phyloP scores from a whole-genome alignment of 2,329 filamentous ascomycete genomes.

The Rachicladosporium sp. region DNA sequence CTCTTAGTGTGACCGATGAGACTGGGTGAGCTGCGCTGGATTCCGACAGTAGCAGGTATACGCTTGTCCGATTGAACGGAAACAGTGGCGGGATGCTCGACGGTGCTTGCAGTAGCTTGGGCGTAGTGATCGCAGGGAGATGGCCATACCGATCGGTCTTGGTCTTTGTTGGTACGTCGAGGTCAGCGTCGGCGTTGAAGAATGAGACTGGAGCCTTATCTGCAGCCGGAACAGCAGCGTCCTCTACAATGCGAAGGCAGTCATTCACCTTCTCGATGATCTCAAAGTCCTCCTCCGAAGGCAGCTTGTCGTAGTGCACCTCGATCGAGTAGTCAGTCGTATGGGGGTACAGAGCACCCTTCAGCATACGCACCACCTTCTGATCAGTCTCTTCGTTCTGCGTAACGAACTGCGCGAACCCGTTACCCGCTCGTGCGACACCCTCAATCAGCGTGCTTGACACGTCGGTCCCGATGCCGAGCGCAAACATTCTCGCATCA shows the following conservation, averaged over 20 bases:
- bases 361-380: constrained; percentile 63
- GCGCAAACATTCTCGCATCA: constrained; percentile 42
- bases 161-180: constrained; percentile 28
- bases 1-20: constrained; percentile 46
- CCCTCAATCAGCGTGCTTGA: constrained; percentile 48
- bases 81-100: constrained; percentile 52
- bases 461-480: constrained; percentile 43
- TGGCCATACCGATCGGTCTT: constrained; percentile 34
- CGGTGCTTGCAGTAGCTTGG: constrained; percentile 53
- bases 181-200: constrained; percentile 41
- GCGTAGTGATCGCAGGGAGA: constrained; percentile 41
- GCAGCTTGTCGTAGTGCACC: constrained; percentile 46
- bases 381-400: constrained; percentile 53
- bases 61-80: constrained; percentile 51
- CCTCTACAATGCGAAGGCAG: too few species aligned
- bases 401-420: constrained; percentile 49
- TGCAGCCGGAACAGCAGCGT: too few species aligned
- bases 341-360: constrained; percentile 55
- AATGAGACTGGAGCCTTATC: too few species aligned
- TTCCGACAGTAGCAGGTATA: constrained; percentile 53
- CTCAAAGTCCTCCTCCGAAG: too few species aligned
- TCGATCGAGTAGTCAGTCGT: constrained; percentile 52
- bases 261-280: constrained; percentile 42
- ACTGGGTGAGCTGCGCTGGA: constrained; percentile 34
- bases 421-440: constrained; percentile 45